A percentile compares a stretch with the other conserved stretches of the same genome.
Conservation (phyloP, 257 asterid species). For the Solanum acaule region DNA sequence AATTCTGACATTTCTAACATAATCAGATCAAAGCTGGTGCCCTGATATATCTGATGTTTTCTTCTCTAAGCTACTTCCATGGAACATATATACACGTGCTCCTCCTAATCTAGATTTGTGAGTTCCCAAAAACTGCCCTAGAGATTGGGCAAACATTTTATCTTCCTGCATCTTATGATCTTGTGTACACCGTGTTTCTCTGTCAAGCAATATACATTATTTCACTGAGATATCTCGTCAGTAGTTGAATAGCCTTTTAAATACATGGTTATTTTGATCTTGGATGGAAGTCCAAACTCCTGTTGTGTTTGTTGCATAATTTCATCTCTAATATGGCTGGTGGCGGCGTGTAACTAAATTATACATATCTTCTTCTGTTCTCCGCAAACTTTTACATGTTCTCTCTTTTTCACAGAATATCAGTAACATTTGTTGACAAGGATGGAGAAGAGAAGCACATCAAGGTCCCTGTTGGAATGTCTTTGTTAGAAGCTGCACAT, state of each 20-base stretch:
- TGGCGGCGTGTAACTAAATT: background rate
- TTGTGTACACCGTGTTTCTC: background rate
- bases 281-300: background rate
- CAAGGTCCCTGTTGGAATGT: slow-evolving; percentile 81
- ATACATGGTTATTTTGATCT: background rate
- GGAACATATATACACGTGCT: background rate
- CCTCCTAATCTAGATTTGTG: background rate
- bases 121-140: background rate
- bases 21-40: background rate
- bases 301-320: background rate
- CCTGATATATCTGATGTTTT: background rate
- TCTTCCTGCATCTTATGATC: background rate
- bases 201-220: background rate
- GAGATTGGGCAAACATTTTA: background rate
- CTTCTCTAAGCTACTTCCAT: background rate
- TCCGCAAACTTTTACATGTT: slow-evolving; percentile 1
- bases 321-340: background rate
- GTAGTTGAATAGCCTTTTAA: background rate
- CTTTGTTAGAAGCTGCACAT: slow-evolving; percentile 94
- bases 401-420: slow-evolving; percentile 35
- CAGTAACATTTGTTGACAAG: slow-evolving; percentile 73
- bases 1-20: background rate
- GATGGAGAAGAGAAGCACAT: slow-evolving; percentile 76
- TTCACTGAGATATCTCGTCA: background rate
- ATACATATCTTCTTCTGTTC: background rate